Evolutionary conservation across 2,329 filamentous ascomycete genomes (phyloP).

Genomic region (Talaromyces sp.): DNA sequence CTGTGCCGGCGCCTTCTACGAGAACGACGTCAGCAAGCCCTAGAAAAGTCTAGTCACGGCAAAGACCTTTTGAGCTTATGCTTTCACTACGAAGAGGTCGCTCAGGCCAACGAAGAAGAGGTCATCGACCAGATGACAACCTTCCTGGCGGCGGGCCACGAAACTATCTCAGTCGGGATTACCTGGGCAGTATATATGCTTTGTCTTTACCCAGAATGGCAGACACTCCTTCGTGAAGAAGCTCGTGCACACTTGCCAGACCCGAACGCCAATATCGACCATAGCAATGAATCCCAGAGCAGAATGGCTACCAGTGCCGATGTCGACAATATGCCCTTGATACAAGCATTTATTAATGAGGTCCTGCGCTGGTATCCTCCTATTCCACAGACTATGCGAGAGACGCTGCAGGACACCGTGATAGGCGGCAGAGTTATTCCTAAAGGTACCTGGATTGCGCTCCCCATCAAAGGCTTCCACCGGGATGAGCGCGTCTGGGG

Average conservation of each 20-base stretch:
- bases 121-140: conserved; percentile 7
- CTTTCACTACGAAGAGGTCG: conserved; percentile 5
- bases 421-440: conserved; percentile 3
- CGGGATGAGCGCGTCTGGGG: conserved; percentile 3
- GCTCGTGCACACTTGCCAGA: conserved; percentile 24
- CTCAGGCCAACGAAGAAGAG: neutral
- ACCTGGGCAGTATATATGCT: conserved; percentile 30
- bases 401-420: conserved; percentile 1
- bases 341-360: conserved; percentile 16
- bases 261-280: conserved; percentile 38
- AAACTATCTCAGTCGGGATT: conserved; percentile 29
- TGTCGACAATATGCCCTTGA: conserved; percentile 11
- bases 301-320: neutral
- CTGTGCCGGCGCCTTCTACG: conserved; percentile 1
- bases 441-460: conserved; percentile 4
- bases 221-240: conserved; percentile 26
- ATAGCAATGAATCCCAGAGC: neutral
- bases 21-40: neutral
- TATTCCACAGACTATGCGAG: conserved; percentile 4
- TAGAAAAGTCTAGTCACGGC: neutral
- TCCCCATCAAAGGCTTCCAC: conserved; percentile 5
- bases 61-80: conserved; percentile 7
- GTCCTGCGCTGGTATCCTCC: conserved; percentile 14
- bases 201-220: conserved; percentile 25
- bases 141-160: conserved; percentile 20